Percentiles rank a stretch among this genome's conserved stretches.
These are phyloP conservation scores for Colletotrichum magnum DNA, from an alignment of 2,329 filamentous ascomycete genomes.

Conservation along the genomic window DNA sequence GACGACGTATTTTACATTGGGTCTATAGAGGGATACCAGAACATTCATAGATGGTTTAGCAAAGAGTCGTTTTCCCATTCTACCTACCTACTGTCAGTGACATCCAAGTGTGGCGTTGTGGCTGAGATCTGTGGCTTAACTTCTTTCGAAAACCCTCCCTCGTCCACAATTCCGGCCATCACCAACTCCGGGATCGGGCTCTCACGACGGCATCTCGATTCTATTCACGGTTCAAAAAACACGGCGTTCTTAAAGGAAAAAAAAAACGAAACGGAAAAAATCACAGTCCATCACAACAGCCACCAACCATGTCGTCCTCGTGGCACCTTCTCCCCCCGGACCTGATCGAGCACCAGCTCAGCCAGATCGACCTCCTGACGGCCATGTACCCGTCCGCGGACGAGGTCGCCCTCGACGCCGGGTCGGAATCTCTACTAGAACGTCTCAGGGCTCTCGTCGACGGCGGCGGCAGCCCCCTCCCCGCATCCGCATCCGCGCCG, in stretches of 20 bases:
- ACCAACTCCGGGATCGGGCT: slow-evolving; percentile 6
- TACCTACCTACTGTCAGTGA: not conserved
- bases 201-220: too few species aligned
- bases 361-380: slow-evolving; percentile 64
- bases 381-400: slow-evolving; percentile 64
- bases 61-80: not conserved
- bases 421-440: not conserved
- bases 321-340: slow-evolving; percentile 54
- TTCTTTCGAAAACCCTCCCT: slow-evolving; percentile 11
- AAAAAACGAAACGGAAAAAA: too few species aligned
- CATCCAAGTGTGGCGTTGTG: slow-evolving; percentile 19
- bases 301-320: slow-evolving; percentile 16
- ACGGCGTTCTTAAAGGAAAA: too few species aligned
- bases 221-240: too few species aligned
- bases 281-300: not conserved
- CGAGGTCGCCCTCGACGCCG: slow-evolving; percentile 35
- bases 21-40: not conserved
- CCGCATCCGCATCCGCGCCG: not conserved
- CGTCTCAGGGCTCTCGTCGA: not conserved
- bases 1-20: too few species aligned
- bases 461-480: not conserved
- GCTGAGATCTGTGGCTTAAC: slow-evolving; percentile 13
- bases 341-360: slow-evolving; percentile 62
- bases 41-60: not conserved
- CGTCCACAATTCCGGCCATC: slow-evolving; percentile 13